These are phyloP conservation scores for Zygosaccharomyces gambellarensis DNA, from an alignment of 805 yeast species.

Conservation along the genomic window DNA sequence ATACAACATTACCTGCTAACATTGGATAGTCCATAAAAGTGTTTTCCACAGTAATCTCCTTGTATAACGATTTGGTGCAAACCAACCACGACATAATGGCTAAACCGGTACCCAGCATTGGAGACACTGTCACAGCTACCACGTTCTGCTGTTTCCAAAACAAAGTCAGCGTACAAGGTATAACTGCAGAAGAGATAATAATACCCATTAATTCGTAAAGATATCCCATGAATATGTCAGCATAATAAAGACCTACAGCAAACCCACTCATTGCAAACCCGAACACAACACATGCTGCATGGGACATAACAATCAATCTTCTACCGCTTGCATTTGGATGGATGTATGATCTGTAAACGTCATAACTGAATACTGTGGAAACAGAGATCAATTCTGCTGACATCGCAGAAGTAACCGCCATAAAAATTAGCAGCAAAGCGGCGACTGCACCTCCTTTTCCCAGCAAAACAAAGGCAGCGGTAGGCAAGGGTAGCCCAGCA, in stretches of 20 bases:
- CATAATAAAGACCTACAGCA: slow-evolving; percentile 75
- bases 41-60: slow-evolving; percentile 42
- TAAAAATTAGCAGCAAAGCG: slow-evolving; percentile 69
- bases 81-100: slow-evolving; percentile 70
- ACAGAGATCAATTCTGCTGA: slow-evolving; percentile 89
- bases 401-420: slow-evolving; percentile 92
- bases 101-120: slow-evolving; percentile 68
- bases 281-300: slow-evolving; percentile 56
- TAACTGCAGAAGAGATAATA: slow-evolving; percentile 79
- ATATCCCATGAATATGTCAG: slow-evolving; percentile 81
- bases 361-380: slow-evolving; percentile 80
- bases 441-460: slow-evolving; percentile 90
- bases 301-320: slow-evolving; percentile 63
- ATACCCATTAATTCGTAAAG: slow-evolving; percentile 86
- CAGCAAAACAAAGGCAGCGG: slow-evolving; percentile 72
- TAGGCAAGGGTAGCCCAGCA: slow-evolving; percentile 70
- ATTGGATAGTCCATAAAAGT: slow-evolving; percentile 86
- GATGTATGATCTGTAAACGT: slow-evolving; percentile 74
- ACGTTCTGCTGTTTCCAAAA: slow-evolving; percentile 61
- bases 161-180: slow-evolving; percentile 65
- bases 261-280: slow-evolving; percentile 71
- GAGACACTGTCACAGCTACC: slow-evolving; percentile 68
- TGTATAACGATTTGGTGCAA: slow-evolving; percentile 42
- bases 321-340: slow-evolving; percentile 77
- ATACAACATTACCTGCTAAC: slow-evolving; percentile 85